Evolutionary conservation across 805 yeast genomes (phyloP).

Genomic region (Ogataea kodamae): DNA sequence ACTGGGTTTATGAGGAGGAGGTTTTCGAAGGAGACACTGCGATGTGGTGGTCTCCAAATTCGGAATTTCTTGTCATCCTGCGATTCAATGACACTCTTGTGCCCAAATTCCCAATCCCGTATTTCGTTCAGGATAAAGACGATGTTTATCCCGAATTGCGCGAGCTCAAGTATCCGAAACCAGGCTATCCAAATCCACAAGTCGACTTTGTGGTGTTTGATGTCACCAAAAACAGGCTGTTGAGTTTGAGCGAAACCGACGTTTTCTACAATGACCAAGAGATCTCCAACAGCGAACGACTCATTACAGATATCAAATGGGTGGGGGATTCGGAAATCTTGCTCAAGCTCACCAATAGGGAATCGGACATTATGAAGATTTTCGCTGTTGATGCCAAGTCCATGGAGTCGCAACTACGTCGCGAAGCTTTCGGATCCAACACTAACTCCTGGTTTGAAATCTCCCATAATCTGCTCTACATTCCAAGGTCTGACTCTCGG

Average conservation of each 20-base stretch:
- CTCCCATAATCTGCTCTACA: slow-evolving; percentile 54
- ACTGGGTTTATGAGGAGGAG: slow-evolving; percentile 94
- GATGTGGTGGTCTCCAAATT: slow-evolving; percentile 84
- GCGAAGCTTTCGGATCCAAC: slow-evolving; percentile 43
- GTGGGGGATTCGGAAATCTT: slow-evolving; percentile 52
- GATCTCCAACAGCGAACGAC: slow-evolving; percentile 38
- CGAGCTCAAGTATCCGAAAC: slow-evolving; percentile 75
- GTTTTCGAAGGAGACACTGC: slow-evolving; percentile 68
- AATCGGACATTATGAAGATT: slow-evolving; percentile 60
- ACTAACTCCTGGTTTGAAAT: slow-evolving; percentile 78
- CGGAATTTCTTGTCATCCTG: slow-evolving; percentile 59
- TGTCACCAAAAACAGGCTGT: slow-evolving; percentile 24
- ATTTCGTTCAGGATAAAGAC: slow-evolving; percentile 53
- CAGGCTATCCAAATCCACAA: slow-evolving; percentile 73
- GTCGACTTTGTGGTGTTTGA: slow-evolving; percentile 53
- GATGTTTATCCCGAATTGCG: slow-evolving; percentile 57
- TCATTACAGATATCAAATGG: slow-evolving; percentile 72
- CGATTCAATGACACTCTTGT: slow-evolving; percentile 72
- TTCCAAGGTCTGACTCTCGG: slow-evolving; percentile 53
- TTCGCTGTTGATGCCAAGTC: slow-evolving; percentile 46
- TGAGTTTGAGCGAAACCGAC: slow-evolving; percentile 27
- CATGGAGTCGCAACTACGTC: slow-evolving; percentile 37
- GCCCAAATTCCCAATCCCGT: slow-evolving; percentile 69
- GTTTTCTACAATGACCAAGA: slow-evolving; percentile 42
- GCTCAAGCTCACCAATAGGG: slow-evolving; percentile 60